Evolutionary conservation across 257 asterid genomes (phyloP).

Genomic region (Leonotis leonurus): DNA sequence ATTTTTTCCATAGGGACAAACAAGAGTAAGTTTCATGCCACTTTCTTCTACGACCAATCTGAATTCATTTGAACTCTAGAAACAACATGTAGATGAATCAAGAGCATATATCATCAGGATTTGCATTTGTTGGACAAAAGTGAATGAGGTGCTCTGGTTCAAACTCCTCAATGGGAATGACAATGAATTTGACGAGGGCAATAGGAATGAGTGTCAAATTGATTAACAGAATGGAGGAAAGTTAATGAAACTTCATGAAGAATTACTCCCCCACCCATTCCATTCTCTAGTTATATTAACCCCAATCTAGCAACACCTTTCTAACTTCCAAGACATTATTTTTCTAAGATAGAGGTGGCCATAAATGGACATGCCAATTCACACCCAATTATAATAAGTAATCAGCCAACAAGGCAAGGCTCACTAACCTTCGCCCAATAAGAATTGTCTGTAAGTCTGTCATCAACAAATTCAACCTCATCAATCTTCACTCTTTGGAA

Average conservation of each 20-base stretch:
- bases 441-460: conserved; percentile 91
- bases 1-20: neutral
- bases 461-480: conserved; percentile 55
- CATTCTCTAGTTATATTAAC: neutral
- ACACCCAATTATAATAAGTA: neutral
- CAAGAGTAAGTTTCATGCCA: neutral
- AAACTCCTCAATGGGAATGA: neutral
- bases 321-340: neutral
- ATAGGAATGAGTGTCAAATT: neutral
- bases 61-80: neutral
- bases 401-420: neutral
- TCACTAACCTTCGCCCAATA: conserved; percentile 95
- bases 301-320: neutral
- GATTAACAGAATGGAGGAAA: neutral
- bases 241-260: no score
- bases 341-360: neutral
- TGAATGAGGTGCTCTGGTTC: neutral
- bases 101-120: no score
- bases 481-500: conserved; percentile 68
- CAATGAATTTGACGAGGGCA: neutral
- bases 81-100: neutral
- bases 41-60: neutral
- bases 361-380: neutral
- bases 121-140: neutral
- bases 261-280: neutral